Conservation (phyloP, 2,329 filamentous ascomycete species). For the Nemania sp. region DNA sequence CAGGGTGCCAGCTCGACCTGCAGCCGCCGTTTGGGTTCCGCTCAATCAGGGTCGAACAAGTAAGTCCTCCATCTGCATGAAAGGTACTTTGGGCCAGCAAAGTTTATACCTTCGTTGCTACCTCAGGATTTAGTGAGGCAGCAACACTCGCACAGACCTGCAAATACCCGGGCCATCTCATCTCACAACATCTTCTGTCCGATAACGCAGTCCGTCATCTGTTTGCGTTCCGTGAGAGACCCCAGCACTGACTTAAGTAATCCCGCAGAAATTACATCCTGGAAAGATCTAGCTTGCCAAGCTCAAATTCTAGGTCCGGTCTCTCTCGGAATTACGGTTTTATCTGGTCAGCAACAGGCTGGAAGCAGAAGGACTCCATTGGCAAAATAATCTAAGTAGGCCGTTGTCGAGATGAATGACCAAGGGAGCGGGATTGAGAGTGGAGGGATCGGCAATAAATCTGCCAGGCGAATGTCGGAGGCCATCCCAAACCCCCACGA, state of each 20-base stretch:
- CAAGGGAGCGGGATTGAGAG: conserved; percentile 41
- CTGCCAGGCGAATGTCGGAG: conserved; percentile 38
- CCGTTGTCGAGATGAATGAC: conserved; percentile 35
- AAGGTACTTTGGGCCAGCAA: conserved; percentile 17
- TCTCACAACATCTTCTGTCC: conserved; percentile 26
- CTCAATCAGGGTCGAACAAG: conserved; percentile 30
- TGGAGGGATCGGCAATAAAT: conserved; percentile 38
- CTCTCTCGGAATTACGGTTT: background rate
- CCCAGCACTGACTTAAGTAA: conserved; percentile 19
- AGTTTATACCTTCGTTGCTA: conserved; percentile 18
- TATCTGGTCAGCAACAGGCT: background rate
- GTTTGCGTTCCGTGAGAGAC: conserved; percentile 22
- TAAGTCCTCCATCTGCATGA: conserved; percentile 27
- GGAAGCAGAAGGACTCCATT: background rate
- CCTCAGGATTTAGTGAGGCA: conserved; percentile 23
- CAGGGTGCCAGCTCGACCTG: conserved; percentile 29
- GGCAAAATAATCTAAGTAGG: conserved; percentile 9
- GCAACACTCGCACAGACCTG: conserved; percentile 27
- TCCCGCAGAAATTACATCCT: conserved; percentile 11
- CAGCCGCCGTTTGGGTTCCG: conserved; percentile 15
- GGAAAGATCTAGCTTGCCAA: conserved; percentile 8
- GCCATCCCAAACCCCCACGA: conserved; percentile 37
- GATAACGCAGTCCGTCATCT: conserved; percentile 25
- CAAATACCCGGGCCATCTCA: conserved; percentile 26
- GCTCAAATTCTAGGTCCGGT: background rate